A percentile compares a stretch with the other conserved stretches of the same genome.
Conservation (phyloP, 768 basidiomycete genomes). For the Cystofilobasidium macerans region DNA sequence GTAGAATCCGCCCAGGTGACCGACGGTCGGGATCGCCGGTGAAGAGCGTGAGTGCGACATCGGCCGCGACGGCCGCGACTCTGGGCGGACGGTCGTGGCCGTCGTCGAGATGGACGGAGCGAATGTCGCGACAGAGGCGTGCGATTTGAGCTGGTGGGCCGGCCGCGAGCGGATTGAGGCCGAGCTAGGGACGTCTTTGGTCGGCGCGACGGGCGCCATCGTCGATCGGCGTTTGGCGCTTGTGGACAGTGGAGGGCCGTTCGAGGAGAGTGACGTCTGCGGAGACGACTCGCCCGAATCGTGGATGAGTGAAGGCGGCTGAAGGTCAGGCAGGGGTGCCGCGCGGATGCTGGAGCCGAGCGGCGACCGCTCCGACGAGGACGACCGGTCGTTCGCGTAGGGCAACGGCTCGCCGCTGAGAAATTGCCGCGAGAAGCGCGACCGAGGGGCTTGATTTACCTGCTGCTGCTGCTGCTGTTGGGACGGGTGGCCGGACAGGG, state of each 20-base stretch:
- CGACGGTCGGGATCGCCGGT: not conserved
- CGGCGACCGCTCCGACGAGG: not conserved
- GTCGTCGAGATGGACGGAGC: not conserved
- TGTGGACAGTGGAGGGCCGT: not conserved
- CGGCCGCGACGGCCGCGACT: not conserved
- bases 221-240: not conserved
- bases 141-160: not conserved
- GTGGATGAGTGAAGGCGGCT: conserved; percentile 20
- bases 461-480: not conserved
- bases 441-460: not conserved
- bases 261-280: conserved; percentile 2
- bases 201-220: not conserved
- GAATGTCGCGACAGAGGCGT: not conserved
- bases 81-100: not conserved
- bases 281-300: conserved; percentile 17
- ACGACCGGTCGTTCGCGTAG: too few species aligned
- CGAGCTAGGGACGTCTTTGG: not conserved
- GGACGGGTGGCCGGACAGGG: not conserved
- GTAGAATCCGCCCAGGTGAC: not conserved
- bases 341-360: not conserved
- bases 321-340: not conserved
- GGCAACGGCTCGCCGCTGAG: not conserved
- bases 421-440: not conserved
- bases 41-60: not conserved
- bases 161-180: not conserved